Evolutionary conservation across 768 basidiomycete genomes (phyloP), one percentile per base, ranked within the genome.

Genomic region (Russula virescens): DNA sequence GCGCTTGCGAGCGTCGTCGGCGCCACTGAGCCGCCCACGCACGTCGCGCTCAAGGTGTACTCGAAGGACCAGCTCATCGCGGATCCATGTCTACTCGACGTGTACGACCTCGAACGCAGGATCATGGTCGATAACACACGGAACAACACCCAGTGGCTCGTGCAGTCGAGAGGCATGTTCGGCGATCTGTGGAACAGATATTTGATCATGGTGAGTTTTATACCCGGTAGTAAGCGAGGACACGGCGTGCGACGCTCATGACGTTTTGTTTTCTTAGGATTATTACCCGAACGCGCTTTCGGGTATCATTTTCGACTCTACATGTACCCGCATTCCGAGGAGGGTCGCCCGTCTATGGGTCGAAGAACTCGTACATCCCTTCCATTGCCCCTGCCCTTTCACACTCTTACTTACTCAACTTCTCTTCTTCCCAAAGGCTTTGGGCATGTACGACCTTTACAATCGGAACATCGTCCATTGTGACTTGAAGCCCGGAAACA

Each of bases 401-500:
- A 6, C 42, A 19, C 23, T 21, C 34, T 19, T n/a, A n/a, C 2
- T 13, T 18, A 13, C 28, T 25, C 14, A 10, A 43, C 42, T 18
- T 43, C 18, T 8, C 19, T 10, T 26, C 2, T 3, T 9, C n/a
- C n/a, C n/a, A 54, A 25, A 68, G 68, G 14, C 61, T 16, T 19
- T 60, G n/a, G 66, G 51, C 25, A 58, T 69, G 52, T 55, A 19
- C n/a, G 79, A 79, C 61, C 69, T 80, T 7, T 70, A 78, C 34
- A 58, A 70, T 1, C 73, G 74, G 61, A 69, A 75, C 63, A 69
- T 81, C 23, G 78, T 79, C 47, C 80, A 81, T 64, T 74, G 80
- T 23, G 79, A 81, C 69, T 76, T 81, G 73, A 81, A 81, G 71
- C 79, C 79, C 5, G 73, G 74, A 68, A 74, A 73, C 25, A 63